Evolutionary conservation across 331 rosid species (phyloP), one percentile per base, ranked within the genome.

Genomic region (Acacia pycnantha): DNA sequence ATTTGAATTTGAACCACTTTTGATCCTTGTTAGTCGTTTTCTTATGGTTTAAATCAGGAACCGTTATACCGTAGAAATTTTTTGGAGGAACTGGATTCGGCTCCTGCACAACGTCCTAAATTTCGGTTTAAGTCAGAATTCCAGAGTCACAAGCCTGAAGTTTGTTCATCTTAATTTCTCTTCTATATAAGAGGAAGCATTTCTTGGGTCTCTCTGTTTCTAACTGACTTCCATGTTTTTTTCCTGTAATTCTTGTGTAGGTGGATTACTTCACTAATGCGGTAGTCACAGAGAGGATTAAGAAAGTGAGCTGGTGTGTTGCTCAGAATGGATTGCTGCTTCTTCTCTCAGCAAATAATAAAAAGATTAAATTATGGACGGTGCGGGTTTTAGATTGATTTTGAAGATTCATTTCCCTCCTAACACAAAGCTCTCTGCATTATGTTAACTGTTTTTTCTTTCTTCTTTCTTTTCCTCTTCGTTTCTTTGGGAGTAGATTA

Each of bases 401-500:
- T n/a, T 81, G 37, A 19, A 37, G 26, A 10, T 61, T 43, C 22
- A 2, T 46, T 10, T 27, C 41, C 47, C 18, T 43, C 62, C 2
- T 21, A 44, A 8, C 50, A 59, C 51, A 33, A 19, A 41, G 8
- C 26, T 73, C n/a, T 62, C 35, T 59, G 50, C n/a, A n/a, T 61
- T 71, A 13, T 72, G 37, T 43, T 68, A 40, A 37, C 7, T 43
- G 62, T 69, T 69, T 68, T 37, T 35, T 40, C 5, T 68, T 40
- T 68, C 51, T 43, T 40, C 2, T 68, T 40, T 40, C 51, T 43
- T 4, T 18, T 67, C 33, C 46, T 21, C 64, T 76, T 18, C 61
- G 82, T 48, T 82, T 80, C 47, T 69, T 82, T 61, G 76, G 73
- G 86, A 70, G 87, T 79, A 92, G 97, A 87, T 90, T 26, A 90